Percentiles rank a stretch among this genome's conserved stretches.
phyloP scores from a whole-genome alignment of 805 yeast genomes.

The Yarrowia bubula region DNA sequence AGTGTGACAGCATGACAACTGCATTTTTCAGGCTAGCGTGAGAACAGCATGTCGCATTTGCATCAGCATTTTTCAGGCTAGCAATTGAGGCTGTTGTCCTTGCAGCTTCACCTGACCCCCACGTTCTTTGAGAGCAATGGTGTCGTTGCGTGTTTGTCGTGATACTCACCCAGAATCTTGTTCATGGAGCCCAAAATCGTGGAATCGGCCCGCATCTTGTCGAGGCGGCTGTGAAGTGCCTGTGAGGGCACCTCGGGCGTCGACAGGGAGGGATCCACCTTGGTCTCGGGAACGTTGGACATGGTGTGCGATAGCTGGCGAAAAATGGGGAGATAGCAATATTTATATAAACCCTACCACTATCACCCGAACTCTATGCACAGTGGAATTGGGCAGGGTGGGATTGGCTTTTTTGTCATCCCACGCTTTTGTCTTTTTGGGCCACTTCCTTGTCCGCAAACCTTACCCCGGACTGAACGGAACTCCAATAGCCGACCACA shows the following conservation, averaged over 20 bases:
- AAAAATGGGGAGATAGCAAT: slow-evolving; percentile 11
- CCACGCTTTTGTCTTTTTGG: neutral
- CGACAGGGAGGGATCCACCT: slow-evolving; percentile 27
- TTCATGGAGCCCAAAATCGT: slow-evolving; percentile 52
- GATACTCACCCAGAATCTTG: slow-evolving; percentile 43
- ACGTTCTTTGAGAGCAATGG: slow-evolving; percentile 28
- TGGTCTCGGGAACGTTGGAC: slow-evolving; percentile 26
- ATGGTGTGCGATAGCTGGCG: slow-evolving; percentile 13
- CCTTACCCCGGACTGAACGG: slow-evolving; percentile 27
- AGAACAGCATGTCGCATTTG: no score
- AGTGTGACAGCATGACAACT: no score
- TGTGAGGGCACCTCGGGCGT: slow-evolving; percentile 21
- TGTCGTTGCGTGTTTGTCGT: slow-evolving; percentile 23
- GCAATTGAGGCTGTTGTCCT: no score
- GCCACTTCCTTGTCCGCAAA: slow-evolving; percentile 21
- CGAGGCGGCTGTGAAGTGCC: slow-evolving; percentile 31
- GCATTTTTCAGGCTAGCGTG: no score
- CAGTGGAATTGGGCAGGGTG: slow-evolving; percentile 20
- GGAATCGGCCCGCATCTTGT: slow-evolving; percentile 42
- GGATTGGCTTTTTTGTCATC: slow-evolving; percentile 7
- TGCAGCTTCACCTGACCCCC: slow-evolving; percentile 6
- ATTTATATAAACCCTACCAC: slow-evolving; percentile 21
- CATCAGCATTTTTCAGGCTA: no score
- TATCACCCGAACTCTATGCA: slow-evolving; percentile 6
- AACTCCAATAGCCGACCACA: slow-evolving; percentile 24